Conservation (phyloP, 441 rosid genomes). For the Erodium moschatum region DNA sequence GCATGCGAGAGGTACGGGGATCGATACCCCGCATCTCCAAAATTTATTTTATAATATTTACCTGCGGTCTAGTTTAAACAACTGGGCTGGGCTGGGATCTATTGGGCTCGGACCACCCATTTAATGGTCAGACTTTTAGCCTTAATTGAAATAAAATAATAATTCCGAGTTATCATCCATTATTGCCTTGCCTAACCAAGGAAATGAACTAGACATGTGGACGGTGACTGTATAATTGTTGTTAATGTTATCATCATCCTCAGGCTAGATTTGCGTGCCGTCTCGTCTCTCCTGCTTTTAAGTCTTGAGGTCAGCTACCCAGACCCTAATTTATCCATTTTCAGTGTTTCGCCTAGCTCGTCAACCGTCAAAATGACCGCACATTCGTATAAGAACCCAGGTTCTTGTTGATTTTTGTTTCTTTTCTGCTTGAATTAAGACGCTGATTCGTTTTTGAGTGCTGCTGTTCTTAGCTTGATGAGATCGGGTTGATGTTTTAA, state of each 20-base stretch:
- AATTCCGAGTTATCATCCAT: no score
- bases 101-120: no score
- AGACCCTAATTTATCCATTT: neutral
- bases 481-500: neutral
- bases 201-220: no score
- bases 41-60: no score
- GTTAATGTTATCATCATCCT: neutral
- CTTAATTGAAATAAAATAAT: no score
- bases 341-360: neutral
- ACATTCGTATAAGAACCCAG: neutral
- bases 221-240: no score
- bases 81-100: no score
- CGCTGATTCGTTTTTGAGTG: neutral
- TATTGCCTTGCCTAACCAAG: no score
- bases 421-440: neutral
- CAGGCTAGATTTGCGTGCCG: neutral
- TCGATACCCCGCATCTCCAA: constrained; percentile 67
- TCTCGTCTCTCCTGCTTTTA: neutral
- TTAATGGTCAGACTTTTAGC: no score
- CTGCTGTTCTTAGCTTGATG: neutral
- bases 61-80: no score
- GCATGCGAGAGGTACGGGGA: constrained; percentile 95
- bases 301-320: neutral
- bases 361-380: constrained; percentile 2
- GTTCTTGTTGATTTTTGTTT: neutral